Conservation (phyloP, 495 filamentous ascomycete genomes). For the Aspergillus diversus region DNA sequence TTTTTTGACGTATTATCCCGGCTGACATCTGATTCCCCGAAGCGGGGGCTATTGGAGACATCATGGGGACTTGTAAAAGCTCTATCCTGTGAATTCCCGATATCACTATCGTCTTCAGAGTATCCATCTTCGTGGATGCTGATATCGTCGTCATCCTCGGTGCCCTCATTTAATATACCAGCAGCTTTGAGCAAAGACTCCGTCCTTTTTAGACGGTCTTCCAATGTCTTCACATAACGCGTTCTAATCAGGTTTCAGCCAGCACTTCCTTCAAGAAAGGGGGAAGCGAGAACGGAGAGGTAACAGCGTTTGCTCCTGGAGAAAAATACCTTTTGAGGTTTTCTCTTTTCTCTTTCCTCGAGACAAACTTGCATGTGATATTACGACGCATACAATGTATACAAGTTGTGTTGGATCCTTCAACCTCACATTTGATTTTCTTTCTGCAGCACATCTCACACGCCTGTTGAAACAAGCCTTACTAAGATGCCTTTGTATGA, state of each 20-base stretch:
- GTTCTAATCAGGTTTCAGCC: conserved; percentile 52
- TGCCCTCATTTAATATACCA: conserved; percentile 77
- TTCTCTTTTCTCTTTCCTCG: conserved; percentile 87
- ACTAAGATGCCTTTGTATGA: conserved; percentile 15
- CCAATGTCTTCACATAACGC: conserved; percentile 90
- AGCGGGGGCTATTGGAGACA: conserved; percentile 9
- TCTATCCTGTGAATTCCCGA: conserved; percentile 45
- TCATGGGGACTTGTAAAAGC: not conserved
- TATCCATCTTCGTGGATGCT: conserved; percentile 21
- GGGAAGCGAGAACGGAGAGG: not conserved
- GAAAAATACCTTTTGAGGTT: conserved; percentile 78
- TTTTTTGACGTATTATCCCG: not conserved
- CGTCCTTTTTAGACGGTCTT: conserved; percentile 86
- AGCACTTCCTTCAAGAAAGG: not conserved
- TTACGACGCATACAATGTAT: conserved; percentile 93
- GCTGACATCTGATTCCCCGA: conserved; percentile 9
- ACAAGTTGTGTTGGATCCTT: conserved; percentile 69
- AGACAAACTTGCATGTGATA: conserved; percentile 86
- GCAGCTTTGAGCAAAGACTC: conserved; percentile 83
- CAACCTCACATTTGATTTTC: conserved; percentile 96
- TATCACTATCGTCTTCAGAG: conserved; percentile 61
- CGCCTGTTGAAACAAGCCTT: conserved; percentile 56
- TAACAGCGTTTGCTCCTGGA: not conserved
- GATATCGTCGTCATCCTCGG: conserved; percentile 71
- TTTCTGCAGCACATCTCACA: conserved; percentile 97